Evolutionary conservation across 441 rosid genomes (phyloP), one percentile per base, ranked within the genome.

Genomic region (Mallotus japonicus): DNA sequence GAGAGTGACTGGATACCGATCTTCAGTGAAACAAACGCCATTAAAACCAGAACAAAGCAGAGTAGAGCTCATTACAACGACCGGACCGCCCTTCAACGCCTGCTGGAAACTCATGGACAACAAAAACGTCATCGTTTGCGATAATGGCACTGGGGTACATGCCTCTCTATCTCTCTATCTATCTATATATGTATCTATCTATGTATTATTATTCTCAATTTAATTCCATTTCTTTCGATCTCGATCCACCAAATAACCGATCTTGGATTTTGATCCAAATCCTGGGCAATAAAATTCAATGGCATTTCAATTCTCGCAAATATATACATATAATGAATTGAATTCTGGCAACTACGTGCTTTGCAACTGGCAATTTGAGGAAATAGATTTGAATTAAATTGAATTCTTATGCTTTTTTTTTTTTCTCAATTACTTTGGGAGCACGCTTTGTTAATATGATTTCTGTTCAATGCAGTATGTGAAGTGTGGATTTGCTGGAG

Each of bases 401-500:
- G 20, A 54, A 54, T 54, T 54, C 8, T 20, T 19, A 24, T 24
- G 60, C 60, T 3, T n/a, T 56, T 56, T 8, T 54, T 44, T 44
- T 44, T 0, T 11, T 0, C 1, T 6, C 47, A 44, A 44, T 5
- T 44, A 34, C 40, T 34, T 34, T 34, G 40, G 4, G 4, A 34
- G 1, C 2, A 1, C 13, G 6, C 28, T 24, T 24, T 24, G 28
- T 4, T 53, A 53, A 54, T 47, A 57, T 64, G 19, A 65, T 59
- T 74, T 3, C 69, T 17, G 44, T 46, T 77, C 42, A 66, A 62
- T 83, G 84, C 92, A 95, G 99, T 92, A 91, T 83, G 98, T 95
- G 8, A 91, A 95, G 83, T 95, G 99, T 70, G 99, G 98, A 55
- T 95, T 95, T 77, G 93, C 98, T 47, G 98, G 98, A 79, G 99